phyloP scores from a whole-genome alignment of 495 filamentous ascomycete species.

The Pyronema domesticum region DNA sequence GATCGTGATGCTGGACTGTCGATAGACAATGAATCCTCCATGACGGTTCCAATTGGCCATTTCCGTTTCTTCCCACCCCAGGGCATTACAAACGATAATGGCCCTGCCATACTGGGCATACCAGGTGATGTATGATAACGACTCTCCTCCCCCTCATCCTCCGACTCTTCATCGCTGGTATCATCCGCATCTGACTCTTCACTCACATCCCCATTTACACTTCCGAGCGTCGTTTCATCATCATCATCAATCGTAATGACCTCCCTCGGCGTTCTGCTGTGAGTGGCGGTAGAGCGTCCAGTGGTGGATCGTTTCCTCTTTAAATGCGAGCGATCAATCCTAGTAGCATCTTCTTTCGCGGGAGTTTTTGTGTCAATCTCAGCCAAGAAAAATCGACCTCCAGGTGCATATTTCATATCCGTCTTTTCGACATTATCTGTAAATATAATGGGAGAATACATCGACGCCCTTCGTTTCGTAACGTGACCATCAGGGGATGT shows the following conservation, averaged over 20 bases:
- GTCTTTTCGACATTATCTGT: constrained; percentile 21
- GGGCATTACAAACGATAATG: background rate
- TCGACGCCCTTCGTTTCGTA: constrained; percentile 14
- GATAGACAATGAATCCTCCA: background rate
- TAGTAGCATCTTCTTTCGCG: constrained; percentile 9
- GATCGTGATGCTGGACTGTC: constrained; percentile 4
- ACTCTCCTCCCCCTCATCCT: constrained; percentile 11
- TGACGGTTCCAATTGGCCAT: constrained; percentile 15
- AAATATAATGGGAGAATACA: constrained; percentile 23
- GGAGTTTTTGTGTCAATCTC: constrained; percentile 10
- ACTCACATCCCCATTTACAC: constrained; percentile 16
- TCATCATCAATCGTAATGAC: background rate
- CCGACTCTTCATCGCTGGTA: constrained; percentile 7
- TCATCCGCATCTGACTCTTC: constrained; percentile 24
- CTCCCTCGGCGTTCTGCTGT: constrained; percentile 9
- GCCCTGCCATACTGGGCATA: background rate
- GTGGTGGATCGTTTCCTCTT: constrained; percentile 10
- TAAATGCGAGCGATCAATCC: background rate
- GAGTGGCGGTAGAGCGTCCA: constrained; percentile 7
- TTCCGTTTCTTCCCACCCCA: constrained; percentile 16
- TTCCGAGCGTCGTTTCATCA: background rate
- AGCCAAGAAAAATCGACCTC: constrained; percentile 22
- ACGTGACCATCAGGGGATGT: background rate
- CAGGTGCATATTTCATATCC: constrained; percentile 22
- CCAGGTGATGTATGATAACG: background rate